Conservation (phyloP, 495 filamentous ascomycete species). For the Glonium stellatum region DNA sequence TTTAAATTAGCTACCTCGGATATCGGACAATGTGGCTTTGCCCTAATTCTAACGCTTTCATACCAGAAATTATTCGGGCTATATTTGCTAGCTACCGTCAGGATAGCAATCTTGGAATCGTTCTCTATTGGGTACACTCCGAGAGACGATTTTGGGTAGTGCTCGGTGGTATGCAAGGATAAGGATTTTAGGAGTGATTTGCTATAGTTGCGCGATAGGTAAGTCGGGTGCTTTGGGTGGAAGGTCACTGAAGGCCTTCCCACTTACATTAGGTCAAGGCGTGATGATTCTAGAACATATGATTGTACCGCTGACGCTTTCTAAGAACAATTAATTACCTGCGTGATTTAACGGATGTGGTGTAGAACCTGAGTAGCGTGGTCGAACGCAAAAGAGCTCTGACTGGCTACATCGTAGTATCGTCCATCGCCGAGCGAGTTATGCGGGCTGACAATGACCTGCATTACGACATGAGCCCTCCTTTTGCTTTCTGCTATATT, state of each 20-base stretch:
- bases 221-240: background rate
- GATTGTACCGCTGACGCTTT: slow-evolving; percentile 79
- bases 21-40: background rate
- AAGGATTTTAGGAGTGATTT: slow-evolving; percentile 77
- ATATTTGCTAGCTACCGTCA: slow-evolving; percentile 92
- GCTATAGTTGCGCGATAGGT: slow-evolving; percentile 35
- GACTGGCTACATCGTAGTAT: slow-evolving; percentile 84
- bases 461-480: slow-evolving; percentile 9
- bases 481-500: background rate
- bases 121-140: slow-evolving; percentile 74
- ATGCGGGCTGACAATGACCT: slow-evolving; percentile 82
- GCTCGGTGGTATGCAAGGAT: slow-evolving; percentile 71
- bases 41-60: background rate
- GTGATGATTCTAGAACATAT: slow-evolving; percentile 68
- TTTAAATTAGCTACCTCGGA: background rate
- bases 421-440: slow-evolving; percentile 69
- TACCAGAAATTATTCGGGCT: slow-evolving; percentile 93
- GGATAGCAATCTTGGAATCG: slow-evolving; percentile 67
- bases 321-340: slow-evolving; percentile 38
- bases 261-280: slow-evolving; percentile 71
- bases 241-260: background rate
- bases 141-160: slow-evolving; percentile 75
- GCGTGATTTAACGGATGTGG: background rate
- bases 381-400: slow-evolving; percentile 79
- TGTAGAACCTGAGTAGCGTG: slow-evolving; percentile 66